phyloP scores from a whole-genome alignment of 192 early-diverging fungal species.

The Pecoramyces ruminantium region DNA sequence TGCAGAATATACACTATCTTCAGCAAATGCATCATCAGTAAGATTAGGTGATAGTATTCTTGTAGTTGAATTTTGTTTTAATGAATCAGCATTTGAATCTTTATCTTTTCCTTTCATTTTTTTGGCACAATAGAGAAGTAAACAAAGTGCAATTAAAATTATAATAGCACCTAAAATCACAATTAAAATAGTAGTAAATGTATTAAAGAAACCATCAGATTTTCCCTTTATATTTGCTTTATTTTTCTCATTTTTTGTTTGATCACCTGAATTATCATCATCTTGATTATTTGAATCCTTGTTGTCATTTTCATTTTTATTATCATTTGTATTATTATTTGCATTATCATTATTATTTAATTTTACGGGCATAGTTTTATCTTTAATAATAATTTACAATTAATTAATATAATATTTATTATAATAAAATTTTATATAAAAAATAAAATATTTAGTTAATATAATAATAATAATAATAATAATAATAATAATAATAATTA shows the following conservation, averaged over 20 bases:
- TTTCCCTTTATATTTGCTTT: background rate
- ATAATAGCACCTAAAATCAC: background rate
- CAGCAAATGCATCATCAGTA: background rate
- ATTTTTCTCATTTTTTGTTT: background rate
- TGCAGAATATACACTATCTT: background rate
- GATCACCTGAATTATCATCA: background rate
- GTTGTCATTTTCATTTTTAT: background rate
- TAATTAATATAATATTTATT: no score
- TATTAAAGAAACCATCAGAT: background rate
- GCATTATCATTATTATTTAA: background rate
- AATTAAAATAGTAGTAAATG: background rate
- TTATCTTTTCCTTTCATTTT: background rate
- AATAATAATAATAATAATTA: no score
- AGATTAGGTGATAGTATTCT: background rate
- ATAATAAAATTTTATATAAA: no score
- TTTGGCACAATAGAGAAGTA: background rate
- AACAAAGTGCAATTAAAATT: background rate
- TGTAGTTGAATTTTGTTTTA: background rate
- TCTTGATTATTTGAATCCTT: background rate
- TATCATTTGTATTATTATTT: background rate
- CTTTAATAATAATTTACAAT: no score
- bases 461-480: no score
- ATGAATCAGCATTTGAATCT: background rate
- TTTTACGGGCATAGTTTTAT: no score
- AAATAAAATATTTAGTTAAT: no score